Evolutionary conservation across 768 basidiomycete species (phyloP), one percentile per base, ranked within the genome.

Genomic region (Galerina sulciceps): DNA sequence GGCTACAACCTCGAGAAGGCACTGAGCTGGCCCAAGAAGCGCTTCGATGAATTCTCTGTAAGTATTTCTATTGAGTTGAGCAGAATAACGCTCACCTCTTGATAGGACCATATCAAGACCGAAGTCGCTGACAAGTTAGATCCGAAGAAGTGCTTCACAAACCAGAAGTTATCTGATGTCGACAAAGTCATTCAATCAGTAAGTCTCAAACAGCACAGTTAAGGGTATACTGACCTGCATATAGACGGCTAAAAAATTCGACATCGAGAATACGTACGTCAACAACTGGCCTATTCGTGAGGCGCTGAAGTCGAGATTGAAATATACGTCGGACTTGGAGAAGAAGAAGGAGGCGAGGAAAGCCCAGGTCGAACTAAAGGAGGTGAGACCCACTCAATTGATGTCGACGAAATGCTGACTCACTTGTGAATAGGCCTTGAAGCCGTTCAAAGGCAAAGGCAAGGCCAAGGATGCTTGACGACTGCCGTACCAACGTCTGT

Each of bases 251-350:
- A n/a, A 57, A 4, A 22, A 50, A 22, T 49, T 49, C 13, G 20
- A 42, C 18, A 43, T 57, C n/a, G 11, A 48, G 15, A 17, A 50
- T n/a, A 26, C n/a, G 6, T 57, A 57, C 35, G 46, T 35, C 8
- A n/a, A 41, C 14, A 37, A 57, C 23, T 57, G 55, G 55, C 55
- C 55, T 8, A 41, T 57, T 9, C 46, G 55, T 4, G 55, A 57
- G 22, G 55, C 55, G 10, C 49, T 49, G 31, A 57, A 57, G 46
- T 22, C 26, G 15, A 35, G 55, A 17, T 31, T 57, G 17, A 57
- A 57, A n/a, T 49, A 42, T 23, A 36, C 34, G 17, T 38, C 35
- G 26, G 55, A 57, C 18, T 36, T 26, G 35, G 36, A 37, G n/a
- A 57, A 57, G 36, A 57, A 43, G 40, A 57, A 57, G 23, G 44